Percentiles rank a stretch among this genome's conserved stretches.
These are phyloP conservation scores for Leccinum truebloodii DNA, from an alignment of 768 basidiomycete genomes.

Conservation along the genomic window DNA sequence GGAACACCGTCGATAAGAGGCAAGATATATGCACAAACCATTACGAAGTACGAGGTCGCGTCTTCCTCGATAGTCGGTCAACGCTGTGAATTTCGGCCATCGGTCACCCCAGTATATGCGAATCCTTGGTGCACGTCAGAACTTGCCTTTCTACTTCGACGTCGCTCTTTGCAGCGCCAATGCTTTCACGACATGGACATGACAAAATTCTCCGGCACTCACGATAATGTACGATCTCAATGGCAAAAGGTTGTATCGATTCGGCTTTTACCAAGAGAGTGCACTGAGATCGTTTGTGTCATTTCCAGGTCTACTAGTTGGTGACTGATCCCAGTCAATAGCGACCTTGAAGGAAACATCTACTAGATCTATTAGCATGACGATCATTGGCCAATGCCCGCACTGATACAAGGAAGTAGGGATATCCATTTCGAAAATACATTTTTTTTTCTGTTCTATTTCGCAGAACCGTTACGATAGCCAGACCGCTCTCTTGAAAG, in stretches of 20 bases:
- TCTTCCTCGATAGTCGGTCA: background rate
- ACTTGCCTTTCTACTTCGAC: too few species aligned
- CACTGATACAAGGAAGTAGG: constrained; percentile 54
- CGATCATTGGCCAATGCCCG: background rate
- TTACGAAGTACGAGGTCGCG: background rate
- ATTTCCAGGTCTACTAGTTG: too few species aligned
- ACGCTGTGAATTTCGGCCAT: background rate
- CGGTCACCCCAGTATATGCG: background rate
- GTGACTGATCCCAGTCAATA: too few species aligned
- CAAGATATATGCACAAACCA: too few species aligned
- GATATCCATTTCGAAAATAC: constrained; percentile 63
- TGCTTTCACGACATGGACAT: background rate
- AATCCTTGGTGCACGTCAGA: background rate
- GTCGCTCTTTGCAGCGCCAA: background rate
- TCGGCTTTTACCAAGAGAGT: background rate
- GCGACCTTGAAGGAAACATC: background rate
- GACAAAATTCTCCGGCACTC: background rate
- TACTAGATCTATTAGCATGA: background rate
- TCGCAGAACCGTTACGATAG: background rate
- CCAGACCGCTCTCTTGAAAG: constrained; percentile 22
- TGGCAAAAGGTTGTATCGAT: background rate
- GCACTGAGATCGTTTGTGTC: background rate
- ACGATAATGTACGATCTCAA: background rate
- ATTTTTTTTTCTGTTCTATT: constrained; percentile 21
- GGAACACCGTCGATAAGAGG: too few species aligned